Percentiles rank a stretch among this genome's conserved stretches.
Evolutionary conservation across 2,329 filamentous ascomycete genomes (phyloP).

Genomic region (Blastomyces gilchristii): DNA sequence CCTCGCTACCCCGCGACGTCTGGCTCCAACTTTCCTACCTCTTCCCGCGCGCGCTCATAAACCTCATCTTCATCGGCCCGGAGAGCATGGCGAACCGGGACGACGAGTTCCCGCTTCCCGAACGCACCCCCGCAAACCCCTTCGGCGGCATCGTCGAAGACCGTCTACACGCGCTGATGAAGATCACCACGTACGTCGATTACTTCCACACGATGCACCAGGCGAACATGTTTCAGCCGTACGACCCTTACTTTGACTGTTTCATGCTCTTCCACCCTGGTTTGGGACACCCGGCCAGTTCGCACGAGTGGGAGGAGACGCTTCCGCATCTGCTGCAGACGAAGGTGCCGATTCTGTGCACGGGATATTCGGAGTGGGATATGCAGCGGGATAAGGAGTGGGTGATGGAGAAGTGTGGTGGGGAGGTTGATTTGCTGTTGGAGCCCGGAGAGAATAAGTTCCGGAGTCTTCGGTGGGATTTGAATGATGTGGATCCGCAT

Average conservation of each 20-base stretch:
- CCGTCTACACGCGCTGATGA: constrained; percentile 75
- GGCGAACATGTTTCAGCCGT: constrained; percentile 81
- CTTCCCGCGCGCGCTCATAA: constrained; percentile 84
- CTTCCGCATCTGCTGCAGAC: constrained; percentile 84
- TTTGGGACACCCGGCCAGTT: constrained; percentile 83
- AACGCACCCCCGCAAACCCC: constrained; percentile 74
- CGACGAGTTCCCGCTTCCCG: constrained; percentile 80
- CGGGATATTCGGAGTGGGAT: constrained; percentile 91
- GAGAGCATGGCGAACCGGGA: constrained; percentile 94
- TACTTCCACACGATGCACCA: constrained; percentile 96
- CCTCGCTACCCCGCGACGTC: constrained; percentile 81
- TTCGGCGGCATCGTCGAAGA: constrained; percentile 93
- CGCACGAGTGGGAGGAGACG: constrained; percentile 89
- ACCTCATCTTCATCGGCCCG: constrained; percentile 88
- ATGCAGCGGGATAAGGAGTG: constrained; percentile 88
- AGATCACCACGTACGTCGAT: constrained; percentile 95
- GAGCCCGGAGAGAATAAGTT: constrained; percentile 91
- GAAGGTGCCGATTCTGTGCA: constrained; percentile 87
- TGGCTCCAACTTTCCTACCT: constrained; percentile 93
- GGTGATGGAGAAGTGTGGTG: constrained; percentile 72
- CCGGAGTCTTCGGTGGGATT: constrained; percentile 87
- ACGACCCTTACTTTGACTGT: constrained; percentile 96
- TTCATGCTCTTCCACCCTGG: constrained; percentile 97
- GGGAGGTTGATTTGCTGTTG: constrained; percentile 85
- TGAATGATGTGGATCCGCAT: constrained; percentile 90